phyloP scores from a whole-genome alignment of 306 rosid species.

The Quercus cerris region DNA sequence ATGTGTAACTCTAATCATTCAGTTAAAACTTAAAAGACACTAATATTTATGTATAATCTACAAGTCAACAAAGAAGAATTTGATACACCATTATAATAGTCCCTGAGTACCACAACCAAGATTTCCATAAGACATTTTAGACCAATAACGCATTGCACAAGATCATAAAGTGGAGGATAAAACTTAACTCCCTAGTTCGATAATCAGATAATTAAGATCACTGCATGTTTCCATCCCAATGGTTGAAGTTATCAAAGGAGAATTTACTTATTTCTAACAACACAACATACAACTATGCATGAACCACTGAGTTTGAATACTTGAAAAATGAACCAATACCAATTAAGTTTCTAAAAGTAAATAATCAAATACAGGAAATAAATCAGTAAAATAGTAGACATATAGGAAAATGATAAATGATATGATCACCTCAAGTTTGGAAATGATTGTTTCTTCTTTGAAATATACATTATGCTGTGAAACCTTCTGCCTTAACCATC shows the following conservation, averaged over 20 bases:
- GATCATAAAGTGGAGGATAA: not conserved
- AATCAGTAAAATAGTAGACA: not conserved
- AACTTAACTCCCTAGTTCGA: not conserved
- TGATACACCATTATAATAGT: not conserved
- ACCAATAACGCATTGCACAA: not conserved
- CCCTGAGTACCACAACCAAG: not conserved
- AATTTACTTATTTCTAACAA: not conserved
- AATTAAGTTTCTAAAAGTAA: not conserved
- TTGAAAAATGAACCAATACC: not conserved
- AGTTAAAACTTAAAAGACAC: too few relatives aligned
- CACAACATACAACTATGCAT: not conserved
- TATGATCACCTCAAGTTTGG: not conserved
- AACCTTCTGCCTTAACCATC: not conserved
- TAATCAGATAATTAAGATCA: not conserved
- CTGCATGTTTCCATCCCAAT: not conserved
- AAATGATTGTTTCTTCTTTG: not conserved
- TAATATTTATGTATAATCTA: too few relatives aligned
- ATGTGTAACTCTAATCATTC: too few relatives aligned
- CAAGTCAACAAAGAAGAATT: too few relatives aligned
- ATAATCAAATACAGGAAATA: not conserved
- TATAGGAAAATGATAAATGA: not conserved
- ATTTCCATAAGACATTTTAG: not conserved
- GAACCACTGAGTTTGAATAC: not conserved
- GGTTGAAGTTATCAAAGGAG: not conserved
- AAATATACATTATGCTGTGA: not conserved